Percentiles rank a stretch among this genome's conserved stretches.
Evolutionary conservation across 1,139 yeast species (phyloP).

Genomic region (Chernovozyma aurita): DNA sequence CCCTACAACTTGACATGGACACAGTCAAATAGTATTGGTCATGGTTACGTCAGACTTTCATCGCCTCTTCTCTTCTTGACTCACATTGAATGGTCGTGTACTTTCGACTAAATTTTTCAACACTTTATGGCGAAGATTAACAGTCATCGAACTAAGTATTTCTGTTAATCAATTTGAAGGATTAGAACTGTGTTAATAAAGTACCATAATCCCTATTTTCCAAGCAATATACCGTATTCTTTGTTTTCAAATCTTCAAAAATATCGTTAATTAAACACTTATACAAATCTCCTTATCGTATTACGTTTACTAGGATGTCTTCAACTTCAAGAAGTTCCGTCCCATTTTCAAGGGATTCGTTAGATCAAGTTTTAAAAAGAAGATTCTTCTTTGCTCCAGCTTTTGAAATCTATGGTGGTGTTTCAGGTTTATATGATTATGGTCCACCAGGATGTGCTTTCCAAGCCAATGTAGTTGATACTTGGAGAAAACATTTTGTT

Average conservation of each 20-base stretch:
- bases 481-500: constrained; percentile 97
- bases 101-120: neutral
- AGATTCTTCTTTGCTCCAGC: constrained; percentile 97
- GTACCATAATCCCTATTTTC: too few relatives aligned
- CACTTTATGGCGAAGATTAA: too few relatives aligned
- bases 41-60: too few relatives aligned
- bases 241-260: too few relatives aligned
- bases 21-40: too few relatives aligned
- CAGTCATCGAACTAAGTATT: too few relatives aligned
- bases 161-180: too few relatives aligned
- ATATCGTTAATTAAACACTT: neutral
- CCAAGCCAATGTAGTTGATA: constrained; percentile 90
- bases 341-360: constrained; percentile 73
- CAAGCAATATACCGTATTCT: too few relatives aligned
- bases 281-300: neutral
- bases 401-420: constrained; percentile 97
- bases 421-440: constrained; percentile 94
- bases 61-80: too few relatives aligned
- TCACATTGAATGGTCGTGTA: neutral
- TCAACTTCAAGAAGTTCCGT: constrained; percentile 19
- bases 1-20: too few relatives aligned
- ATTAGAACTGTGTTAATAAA: too few relatives aligned
- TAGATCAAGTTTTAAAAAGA: constrained; percentile 89
- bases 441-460: constrained; percentile 99
- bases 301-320: neutral